Conservation (phyloP, 1,284 basidiomycete species). For the Ceratobasidium sp. region DNA sequence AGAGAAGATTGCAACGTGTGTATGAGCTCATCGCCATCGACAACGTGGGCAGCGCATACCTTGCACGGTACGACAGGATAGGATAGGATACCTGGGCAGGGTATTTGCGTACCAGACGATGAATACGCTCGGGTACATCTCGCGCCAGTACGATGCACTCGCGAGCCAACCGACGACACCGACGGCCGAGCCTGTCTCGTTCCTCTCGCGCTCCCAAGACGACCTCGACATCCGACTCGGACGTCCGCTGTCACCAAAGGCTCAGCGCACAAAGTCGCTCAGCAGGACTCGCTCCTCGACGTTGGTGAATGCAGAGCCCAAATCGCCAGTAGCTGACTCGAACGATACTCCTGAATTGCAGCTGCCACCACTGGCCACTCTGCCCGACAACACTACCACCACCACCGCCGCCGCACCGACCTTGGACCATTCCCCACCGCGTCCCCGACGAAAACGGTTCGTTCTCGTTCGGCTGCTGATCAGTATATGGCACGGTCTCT, state of each 20-base stretch:
- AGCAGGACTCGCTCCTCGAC: conserved; percentile 23
- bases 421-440: conserved; percentile 44
- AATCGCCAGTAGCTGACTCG: background rate
- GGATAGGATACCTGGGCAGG: background rate
- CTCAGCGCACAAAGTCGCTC: conserved; percentile 18
- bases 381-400: conserved; percentile 43
- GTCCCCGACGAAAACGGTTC: conserved; percentile 55
- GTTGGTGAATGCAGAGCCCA: conserved; percentile 19
- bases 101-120: conserved; percentile 49
- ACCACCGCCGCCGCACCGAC: background rate
- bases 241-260: background rate
- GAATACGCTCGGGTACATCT: conserved; percentile 74
- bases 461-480: conserved; percentile 62
- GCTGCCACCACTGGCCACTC: background rate
- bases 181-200: background rate
- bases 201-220: background rate
- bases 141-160: conserved; percentile 67
- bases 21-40: background rate
- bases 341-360: background rate
- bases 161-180: conserved; percentile 6
- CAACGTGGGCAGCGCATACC: background rate
- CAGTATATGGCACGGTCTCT: conserved; percentile 61
- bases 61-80: background rate
- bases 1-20: background rate
- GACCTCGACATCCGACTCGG: background rate